Evolutionary conservation across 805 yeast genomes (phyloP), one percentile per base, ranked within the genome.

Genomic region (Gaillardinia entomophila): DNA sequence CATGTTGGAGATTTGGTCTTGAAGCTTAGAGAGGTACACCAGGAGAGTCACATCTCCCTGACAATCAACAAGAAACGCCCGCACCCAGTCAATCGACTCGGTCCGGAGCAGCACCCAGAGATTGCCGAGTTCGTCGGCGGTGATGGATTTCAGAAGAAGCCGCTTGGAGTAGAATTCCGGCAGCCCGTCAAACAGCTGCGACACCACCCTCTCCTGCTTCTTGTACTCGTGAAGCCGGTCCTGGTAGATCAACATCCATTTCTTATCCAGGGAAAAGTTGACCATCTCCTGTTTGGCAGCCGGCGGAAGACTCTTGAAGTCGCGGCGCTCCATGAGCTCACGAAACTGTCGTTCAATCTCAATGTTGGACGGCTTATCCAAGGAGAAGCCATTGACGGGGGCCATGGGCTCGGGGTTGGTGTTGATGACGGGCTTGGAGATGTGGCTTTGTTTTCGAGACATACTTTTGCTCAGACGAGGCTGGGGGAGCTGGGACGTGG

Each of bases 51-150:
- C 71, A 37, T 82, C 87, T 7, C 97, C 97, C 53, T 86, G 94
- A 27, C 75, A 70, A 32, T 70, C 77, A 38, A 55, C 62, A n/a
- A 87, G 67, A 47, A 92, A 92, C 15, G 66, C 69, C 30, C 75
- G 68, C 0, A 86, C 92, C 97, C 97, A 90, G 35, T 61, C 69
- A 13, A 66, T 62, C 16, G 89, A 88, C 52, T 90, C 97, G 0
- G 97, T 87, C 42, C 97, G 76, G 27, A 90, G 66, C 29, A 95
- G 86, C 4, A 92, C 96, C 83, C 92, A 86, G 32, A 92, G 68
- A 44, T 84, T 84, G 25, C 82, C 85, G 42, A 90, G 64, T 53
- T 89, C 86, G 32, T 75, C 76, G 3, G 77, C 62, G 1, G 83
- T 66, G 33, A 89, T 77, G 20, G 75, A 59, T 46, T 82, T 82